phyloP scores from a whole-genome alignment of 192 early-diverging fungal genomes.

The Backusella westeae region DNA sequence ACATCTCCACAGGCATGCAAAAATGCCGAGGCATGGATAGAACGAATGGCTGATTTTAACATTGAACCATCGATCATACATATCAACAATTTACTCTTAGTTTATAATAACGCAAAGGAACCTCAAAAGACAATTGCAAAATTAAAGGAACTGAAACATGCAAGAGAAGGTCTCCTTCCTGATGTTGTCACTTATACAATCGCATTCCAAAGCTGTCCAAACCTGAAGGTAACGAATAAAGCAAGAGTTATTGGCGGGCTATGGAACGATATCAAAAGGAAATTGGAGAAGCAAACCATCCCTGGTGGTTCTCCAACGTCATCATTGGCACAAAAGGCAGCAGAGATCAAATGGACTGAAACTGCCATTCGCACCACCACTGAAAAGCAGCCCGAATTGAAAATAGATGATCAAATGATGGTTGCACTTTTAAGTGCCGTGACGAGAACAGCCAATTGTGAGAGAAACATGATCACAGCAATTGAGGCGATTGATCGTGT shows the following conservation, averaged over 20 bases:
- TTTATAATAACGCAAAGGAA: neutral
- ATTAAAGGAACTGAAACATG: neutral
- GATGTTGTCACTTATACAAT: conserved; percentile 3
- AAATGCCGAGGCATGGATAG: conserved; percentile 4
- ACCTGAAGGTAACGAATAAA: neutral
- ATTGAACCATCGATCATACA: conserved; percentile 3
- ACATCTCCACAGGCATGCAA: neutral
- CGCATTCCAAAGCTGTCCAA: conserved; percentile 1
- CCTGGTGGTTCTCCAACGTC: no score
- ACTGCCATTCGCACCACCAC: neutral
- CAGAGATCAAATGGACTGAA: neutral
- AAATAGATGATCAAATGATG: conserved; percentile 4
- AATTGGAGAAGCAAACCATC: neutral
- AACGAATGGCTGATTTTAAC: neutral
- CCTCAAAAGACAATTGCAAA: neutral
- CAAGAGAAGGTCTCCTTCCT: neutral
- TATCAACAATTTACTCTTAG: neutral
- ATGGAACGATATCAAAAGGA: neutral
- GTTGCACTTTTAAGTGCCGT: conserved; percentile 1
- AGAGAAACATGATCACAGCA: neutral
- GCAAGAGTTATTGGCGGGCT: neutral
- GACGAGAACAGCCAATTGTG: conserved; percentile 2
- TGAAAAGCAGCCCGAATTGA: neutral
- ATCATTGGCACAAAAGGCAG: neutral
- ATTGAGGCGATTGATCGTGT: neutral